Evolutionary conservation across 75 land plant species (phyloP).

Genomic region (Sequoia sempervirens): DNA sequence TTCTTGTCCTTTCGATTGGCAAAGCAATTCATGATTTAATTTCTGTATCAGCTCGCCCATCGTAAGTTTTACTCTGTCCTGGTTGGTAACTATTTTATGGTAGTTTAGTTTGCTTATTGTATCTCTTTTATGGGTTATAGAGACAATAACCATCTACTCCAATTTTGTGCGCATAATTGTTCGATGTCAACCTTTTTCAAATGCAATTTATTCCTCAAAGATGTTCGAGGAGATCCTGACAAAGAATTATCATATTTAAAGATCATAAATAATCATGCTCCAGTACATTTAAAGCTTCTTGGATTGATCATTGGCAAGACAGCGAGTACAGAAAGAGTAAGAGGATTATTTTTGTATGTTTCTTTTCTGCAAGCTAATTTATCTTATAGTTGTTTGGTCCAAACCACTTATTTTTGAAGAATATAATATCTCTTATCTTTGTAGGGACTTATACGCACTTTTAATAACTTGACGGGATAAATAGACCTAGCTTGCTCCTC

Average conservation of each 20-base stretch:
- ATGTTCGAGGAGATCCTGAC: neutral
- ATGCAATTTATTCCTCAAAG: neutral
- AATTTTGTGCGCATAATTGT: neutral
- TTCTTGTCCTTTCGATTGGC: neutral
- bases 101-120: neutral
- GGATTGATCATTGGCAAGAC: neutral
- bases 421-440: no score
- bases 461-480: no score
- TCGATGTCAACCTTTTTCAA: neutral
- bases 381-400: no score
- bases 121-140: neutral
- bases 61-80: neutral
- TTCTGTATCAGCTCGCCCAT: neutral
- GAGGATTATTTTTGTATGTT: neutral
- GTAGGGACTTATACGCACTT: no score
- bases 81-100: neutral
- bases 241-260: neutral
- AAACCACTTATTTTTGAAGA: no score
- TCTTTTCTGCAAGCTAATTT: neutral
- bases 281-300: neutral
- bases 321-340: neutral
- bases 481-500: no score
- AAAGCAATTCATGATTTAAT: neutral
- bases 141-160: neutral
- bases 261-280: neutral